These are phyloP conservation scores for Diaporthe australafricana DNA, from an alignment of 2,329 filamentous ascomycete species.

Conservation along the genomic window DNA sequence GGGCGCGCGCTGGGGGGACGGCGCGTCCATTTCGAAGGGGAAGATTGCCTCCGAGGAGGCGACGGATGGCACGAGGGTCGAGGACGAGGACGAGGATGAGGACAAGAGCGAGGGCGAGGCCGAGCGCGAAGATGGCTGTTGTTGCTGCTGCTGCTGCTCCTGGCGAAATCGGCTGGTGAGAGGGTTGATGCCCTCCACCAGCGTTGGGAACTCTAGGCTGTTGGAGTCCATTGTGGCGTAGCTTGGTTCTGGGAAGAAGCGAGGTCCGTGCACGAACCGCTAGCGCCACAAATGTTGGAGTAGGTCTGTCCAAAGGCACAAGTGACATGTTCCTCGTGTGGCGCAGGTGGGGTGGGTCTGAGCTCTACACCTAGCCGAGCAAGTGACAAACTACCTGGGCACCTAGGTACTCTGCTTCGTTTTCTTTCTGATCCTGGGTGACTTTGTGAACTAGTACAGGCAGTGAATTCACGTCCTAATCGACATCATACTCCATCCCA, in stretches of 20 bases:
- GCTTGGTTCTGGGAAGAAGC: background rate
- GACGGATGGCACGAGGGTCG: background rate
- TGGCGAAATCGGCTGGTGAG: background rate
- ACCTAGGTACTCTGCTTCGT: no score
- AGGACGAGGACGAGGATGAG: background rate
- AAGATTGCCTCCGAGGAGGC: slow-evolving; percentile 14
- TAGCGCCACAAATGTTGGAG: background rate
- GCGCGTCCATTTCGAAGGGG: slow-evolving; percentile 32
- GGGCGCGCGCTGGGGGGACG: slow-evolving; percentile 18
- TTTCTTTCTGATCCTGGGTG: no score
- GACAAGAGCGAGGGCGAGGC: background rate
- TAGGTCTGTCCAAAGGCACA: background rate
- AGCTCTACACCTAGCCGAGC: background rate
- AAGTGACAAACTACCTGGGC: background rate
- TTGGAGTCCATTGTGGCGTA: slow-evolving; percentile 28
- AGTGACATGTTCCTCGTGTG: background rate
- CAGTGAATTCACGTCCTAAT: no score
- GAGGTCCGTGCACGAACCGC: background rate
- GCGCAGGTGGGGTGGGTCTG: background rate
- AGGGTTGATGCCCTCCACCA: slow-evolving; percentile 26
- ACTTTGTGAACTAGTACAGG: no score
- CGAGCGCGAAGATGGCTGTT: background rate
- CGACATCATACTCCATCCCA: no score
- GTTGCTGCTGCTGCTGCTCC: slow-evolving; percentile 13
- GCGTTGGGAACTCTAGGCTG: slow-evolving; percentile 8